Evolutionary conservation across 1,139 yeast species (phyloP).

Genomic region (Debaryomyces psychrophilus): DNA sequence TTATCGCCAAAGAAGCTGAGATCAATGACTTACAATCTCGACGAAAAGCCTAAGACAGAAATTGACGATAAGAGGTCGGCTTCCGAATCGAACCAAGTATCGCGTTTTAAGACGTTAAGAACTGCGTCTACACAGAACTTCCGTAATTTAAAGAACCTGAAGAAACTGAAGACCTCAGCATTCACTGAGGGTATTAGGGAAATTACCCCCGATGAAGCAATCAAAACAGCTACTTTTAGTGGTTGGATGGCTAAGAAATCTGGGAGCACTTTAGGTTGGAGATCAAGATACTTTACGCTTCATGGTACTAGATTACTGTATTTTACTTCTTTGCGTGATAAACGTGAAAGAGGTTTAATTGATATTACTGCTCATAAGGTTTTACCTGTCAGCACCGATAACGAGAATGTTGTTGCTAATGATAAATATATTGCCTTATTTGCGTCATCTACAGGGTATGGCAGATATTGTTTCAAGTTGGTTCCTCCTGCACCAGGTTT

Average conservation of each 20-base stretch:
- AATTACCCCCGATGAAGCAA: slow-evolving; percentile 77
- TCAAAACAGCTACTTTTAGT: slow-evolving; percentile 71
- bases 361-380: slow-evolving; percentile 96
- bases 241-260: slow-evolving; percentile 95
- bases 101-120: slow-evolving; percentile 44
- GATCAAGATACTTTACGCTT: slow-evolving; percentile 81
- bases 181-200: slow-evolving; percentile 88
- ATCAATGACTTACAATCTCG: slow-evolving; percentile 23
- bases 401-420: slow-evolving; percentile 60
- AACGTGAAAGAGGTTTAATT: slow-evolving; percentile 85
- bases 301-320: slow-evolving; percentile 94
- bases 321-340: slow-evolving; percentile 78
- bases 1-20: slow-evolving; percentile 45
- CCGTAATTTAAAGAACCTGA: slow-evolving; percentile 44
- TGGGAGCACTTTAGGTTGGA: slow-evolving; percentile 90
- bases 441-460: slow-evolving; percentile 93
- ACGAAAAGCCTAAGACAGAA: slow-evolving; percentile 11
- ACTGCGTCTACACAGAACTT: slow-evolving; percentile 51
- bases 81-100: slow-evolving; percentile 33
- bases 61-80: slow-evolving; percentile 38
- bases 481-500: slow-evolving; percentile 99
- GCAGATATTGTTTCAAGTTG: slow-evolving; percentile 86
- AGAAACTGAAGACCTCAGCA: slow-evolving; percentile 79
- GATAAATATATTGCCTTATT: slow-evolving; percentile 82
- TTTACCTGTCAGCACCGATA: slow-evolving; percentile 53